phyloP scores from a whole-genome alignment of 257 asterid species.

The Nicotiana tabacum region DNA sequence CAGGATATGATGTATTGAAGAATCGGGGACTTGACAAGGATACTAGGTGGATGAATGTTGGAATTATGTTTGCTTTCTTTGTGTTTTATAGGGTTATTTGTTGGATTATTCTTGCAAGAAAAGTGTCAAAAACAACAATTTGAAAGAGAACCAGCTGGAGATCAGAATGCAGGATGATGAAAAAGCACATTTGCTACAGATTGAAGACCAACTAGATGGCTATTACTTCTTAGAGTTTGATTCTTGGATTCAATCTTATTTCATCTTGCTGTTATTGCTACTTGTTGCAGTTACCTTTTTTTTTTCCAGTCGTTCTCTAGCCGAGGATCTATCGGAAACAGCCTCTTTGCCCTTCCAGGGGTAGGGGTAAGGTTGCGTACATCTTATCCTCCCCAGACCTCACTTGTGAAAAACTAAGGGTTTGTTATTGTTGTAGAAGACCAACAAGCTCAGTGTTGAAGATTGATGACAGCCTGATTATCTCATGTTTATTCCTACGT shows the following conservation, averaged over 20 bases:
- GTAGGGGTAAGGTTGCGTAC: no score
- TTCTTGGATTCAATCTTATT: no score
- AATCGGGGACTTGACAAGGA: slow-evolving; percentile 62
- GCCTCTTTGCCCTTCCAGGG: no score
- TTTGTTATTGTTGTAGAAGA: not conserved
- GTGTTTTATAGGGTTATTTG: slow-evolving; percentile 61
- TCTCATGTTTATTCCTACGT: not conserved
- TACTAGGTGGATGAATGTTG: slow-evolving; percentile 69
- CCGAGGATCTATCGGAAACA: no score
- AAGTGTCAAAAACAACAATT: slow-evolving; percentile 60
- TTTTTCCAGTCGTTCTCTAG: no score
- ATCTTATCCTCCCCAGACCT: no score
- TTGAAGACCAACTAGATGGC: not conserved
- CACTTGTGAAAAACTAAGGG: no score
- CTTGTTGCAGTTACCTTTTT: no score
- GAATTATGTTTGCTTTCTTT: slow-evolving; percentile 67
- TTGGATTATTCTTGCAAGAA: slow-evolving; percentile 63
- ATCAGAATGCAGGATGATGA: not conserved
- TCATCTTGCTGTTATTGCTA: no score
- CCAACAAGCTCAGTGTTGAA: not conserved
- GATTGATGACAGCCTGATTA: not conserved
- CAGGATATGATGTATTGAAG: slow-evolving; percentile 75
- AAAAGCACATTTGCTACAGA: not conserved
- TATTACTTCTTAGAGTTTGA: no score
- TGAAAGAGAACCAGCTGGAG: not conserved